Evolutionary conservation across 495 filamentous ascomycete genomes (phyloP).

Genomic region (Pseudevernia furfuracea): DNA sequence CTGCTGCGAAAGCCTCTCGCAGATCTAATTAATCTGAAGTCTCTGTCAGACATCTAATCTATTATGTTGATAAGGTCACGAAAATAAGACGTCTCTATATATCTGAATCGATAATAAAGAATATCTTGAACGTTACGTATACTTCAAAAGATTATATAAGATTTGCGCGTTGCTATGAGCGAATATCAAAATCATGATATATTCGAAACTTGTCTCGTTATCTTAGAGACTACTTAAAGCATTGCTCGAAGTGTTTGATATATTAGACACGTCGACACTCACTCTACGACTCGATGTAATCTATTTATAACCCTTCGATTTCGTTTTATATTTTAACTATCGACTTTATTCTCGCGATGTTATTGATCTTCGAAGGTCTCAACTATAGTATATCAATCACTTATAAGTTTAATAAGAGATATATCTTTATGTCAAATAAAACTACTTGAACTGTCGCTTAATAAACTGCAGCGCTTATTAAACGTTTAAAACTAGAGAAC

Average conservation of each 20-base stretch:
- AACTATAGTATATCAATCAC: conserved; percentile 5
- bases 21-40: no score
- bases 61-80: neutral
- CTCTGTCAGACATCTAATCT: no score
- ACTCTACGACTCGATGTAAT: neutral
- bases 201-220: no score
- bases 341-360: conserved; percentile 1
- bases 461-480: neutral
- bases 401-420: neutral
- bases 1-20: neutral
- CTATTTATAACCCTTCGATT: conserved; percentile 1
- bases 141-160: neutral
- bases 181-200: no score
- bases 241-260: no score
- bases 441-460: neutral
- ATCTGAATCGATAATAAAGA: neutral
- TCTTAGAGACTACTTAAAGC: neutral
- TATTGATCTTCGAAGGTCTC: neutral
- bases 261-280: no score
- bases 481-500: no score
- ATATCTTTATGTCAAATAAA: neutral
- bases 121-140: no score
- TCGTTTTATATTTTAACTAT: conserved; percentile 6
- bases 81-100: neutral
- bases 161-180: no score